Conservation (phyloP, 441 rosid genomes). For the Eugenia klotzschiana region DNA sequence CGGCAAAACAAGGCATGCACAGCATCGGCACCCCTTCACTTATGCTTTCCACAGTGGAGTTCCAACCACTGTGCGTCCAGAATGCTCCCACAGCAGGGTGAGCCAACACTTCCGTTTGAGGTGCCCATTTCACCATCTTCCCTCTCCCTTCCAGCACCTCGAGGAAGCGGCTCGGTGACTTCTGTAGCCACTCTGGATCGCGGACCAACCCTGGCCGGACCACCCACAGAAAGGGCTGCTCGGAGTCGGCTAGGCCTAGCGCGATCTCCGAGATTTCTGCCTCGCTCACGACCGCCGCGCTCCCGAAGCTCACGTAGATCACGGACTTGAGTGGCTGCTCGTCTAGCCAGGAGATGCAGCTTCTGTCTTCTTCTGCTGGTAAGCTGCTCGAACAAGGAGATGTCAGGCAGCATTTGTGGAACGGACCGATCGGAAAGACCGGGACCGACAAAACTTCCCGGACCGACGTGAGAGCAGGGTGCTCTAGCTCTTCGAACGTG, state of each 20-base stretch:
- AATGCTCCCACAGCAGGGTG: slow-evolving; percentile 1
- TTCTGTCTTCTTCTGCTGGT: not conserved
- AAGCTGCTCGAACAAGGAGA: not conserved
- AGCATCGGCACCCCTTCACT: slow-evolving; percentile 36
- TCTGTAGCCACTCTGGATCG: not conserved
- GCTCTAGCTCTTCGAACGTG: slow-evolving; percentile 14
- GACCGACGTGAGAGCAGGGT: not conserved
- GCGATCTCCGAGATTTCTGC: not conserved
- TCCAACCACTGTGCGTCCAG: slow-evolving; percentile 15
- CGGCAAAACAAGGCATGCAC: slow-evolving; percentile 27
- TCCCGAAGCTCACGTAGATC: slow-evolving; percentile 4
- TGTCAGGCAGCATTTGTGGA: not conserved
- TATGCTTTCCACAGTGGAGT: slow-evolving; percentile 30
- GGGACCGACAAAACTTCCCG: slow-evolving; percentile 9
- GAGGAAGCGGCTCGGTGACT: not conserved
- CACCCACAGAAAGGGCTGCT: slow-evolving; percentile 2
- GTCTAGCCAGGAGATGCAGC: slow-evolving; percentile 4
- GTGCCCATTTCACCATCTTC: not conserved
- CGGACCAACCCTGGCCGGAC: not conserved
- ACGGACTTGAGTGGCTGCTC: not conserved
- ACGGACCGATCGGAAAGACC: slow-evolving; percentile 24
- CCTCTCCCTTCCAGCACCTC: not conserved
- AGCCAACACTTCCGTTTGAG: not conserved
- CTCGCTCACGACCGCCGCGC: not conserved
- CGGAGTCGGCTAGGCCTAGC: not conserved